A percentile compares a stretch with the other conserved stretches of the same genome.
phyloP scores from a whole-genome alignment of 768 basidiomycete species.

The Lactifluus hygrophoroides region DNA sequence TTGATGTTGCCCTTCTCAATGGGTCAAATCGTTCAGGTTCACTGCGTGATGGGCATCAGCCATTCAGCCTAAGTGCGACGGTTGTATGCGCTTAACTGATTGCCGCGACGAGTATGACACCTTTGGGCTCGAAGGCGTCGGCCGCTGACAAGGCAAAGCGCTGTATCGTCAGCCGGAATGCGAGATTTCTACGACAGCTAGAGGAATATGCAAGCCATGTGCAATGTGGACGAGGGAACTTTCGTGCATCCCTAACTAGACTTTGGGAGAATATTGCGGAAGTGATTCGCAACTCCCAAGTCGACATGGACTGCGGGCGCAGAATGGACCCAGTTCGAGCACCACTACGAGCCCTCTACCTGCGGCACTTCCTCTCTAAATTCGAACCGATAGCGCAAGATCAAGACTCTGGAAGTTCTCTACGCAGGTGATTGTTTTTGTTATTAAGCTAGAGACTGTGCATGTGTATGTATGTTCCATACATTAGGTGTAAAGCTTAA shows the following conservation, averaged over 20 bases:
- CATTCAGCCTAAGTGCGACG: slow-evolving; percentile 69
- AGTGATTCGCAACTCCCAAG: background rate
- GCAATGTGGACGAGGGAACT: background rate
- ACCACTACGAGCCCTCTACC: background rate
- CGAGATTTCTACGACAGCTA: slow-evolving; percentile 28
- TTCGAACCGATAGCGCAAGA: background rate
- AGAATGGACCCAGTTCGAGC: background rate
- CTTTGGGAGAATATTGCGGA: background rate
- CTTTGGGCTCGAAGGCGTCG: slow-evolving; percentile 25
- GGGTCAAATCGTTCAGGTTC: slow-evolving; percentile 41
- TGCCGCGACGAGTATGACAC: slow-evolving; percentile 24
- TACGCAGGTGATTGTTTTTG: no score
- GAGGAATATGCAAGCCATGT: slow-evolving; percentile 1
- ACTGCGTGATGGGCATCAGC: slow-evolving; percentile 70
- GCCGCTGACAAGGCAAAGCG: slow-evolving; percentile 22
- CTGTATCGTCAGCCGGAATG: slow-evolving; percentile 26
- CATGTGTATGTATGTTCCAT: no score
- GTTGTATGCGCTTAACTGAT: slow-evolving; percentile 63
- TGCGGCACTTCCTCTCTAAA: background rate
- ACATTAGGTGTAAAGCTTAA: no score
- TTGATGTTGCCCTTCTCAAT: background rate
- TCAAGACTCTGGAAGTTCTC: no score
- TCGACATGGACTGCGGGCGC: background rate
- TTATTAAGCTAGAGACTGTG: no score
- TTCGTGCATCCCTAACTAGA: background rate